Base-by-base conservation (phyloP, 441 rosid species). In the Mallotus repandus region DNA sequence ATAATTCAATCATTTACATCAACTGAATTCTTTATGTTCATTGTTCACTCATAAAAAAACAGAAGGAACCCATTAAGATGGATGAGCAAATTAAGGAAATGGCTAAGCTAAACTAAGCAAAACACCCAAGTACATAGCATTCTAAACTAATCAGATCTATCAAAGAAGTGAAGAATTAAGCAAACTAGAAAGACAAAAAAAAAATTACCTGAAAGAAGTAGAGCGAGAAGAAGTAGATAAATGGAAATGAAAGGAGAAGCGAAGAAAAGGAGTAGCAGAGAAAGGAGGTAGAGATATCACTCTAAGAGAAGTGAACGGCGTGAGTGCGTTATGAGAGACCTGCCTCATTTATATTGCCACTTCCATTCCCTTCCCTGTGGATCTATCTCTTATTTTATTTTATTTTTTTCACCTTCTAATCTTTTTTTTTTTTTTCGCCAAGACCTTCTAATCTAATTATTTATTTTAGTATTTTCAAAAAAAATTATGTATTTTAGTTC, bases 281-380 rank as follows among this genome's bases (percentile, higher is more conserved):
- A 3, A 4, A 53, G 35, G 16, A 55, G 56, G 46, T 43, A 65
- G 7, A 11, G 73, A 60, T 55, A 61, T 38, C 43, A 22, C 18
- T 32, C 32, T 29, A 0, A 35, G 54, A 68, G 76, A 62, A 63
- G 73, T 4, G 69, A 66, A 43, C 74, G 83, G 80, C 72, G 79
- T 74, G 76, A 76, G 78, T 54, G 74, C 41, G 66, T 46, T 84
- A 68, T 41, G 81, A 77, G 81, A 82, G 81, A 72, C 81, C 76
- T 72, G 83, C 74, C 79, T 84, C 73, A 75, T 68, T 53, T 75
- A 75, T 61, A 68, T 9, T 81, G 68, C 54, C 18, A 50, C 70
- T 71, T 56, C 61, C 69, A 14, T 66, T 63, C 29, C 54, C 19
- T 62, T 10, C 29, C 58, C 65, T 58, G 25, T 21, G 18, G 13